phyloP scores from a whole-genome alignment of 2,329 filamentous ascomycete species.

The Lecanoromycetidae sp. region DNA sequence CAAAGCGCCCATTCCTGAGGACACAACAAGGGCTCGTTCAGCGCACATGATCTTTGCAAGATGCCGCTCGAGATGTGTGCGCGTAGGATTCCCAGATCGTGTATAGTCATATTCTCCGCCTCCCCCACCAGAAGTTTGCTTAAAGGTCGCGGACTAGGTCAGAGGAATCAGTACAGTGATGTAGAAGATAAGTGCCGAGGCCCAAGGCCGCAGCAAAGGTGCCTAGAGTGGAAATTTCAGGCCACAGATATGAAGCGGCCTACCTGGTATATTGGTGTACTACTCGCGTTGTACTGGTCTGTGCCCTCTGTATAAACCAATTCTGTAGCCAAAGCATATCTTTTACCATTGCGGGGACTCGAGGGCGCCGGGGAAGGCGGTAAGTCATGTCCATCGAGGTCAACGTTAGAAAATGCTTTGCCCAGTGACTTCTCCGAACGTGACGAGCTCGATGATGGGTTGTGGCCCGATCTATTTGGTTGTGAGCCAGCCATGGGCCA shows the following conservation, averaged over 20 bases:
- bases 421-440: constrained; percentile 24
- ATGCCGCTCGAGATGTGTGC: constrained; percentile 90
- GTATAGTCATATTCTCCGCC: constrained; percentile 97
- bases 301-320: constrained; percentile 90
- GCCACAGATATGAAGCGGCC: constrained; percentile 8
- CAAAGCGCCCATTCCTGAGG: constrained; percentile 92
- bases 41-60: constrained; percentile 99
- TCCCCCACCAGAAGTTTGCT: constrained; percentile 68
- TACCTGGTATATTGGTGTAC: constrained; percentile 89
- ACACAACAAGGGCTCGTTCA: constrained; percentile 77
- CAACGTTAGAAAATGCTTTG: constrained; percentile 50
- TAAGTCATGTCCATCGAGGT: constrained; percentile 71
- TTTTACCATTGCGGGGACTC: constrained; percentile 70
- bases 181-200: background rate
- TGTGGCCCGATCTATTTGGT: background rate
- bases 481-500: constrained; percentile 2
- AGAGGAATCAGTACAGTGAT: background rate
- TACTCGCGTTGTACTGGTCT: constrained; percentile 95
- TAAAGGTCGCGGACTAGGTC: constrained; percentile 81
- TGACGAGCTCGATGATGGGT: background rate
- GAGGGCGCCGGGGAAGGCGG: constrained; percentile 89
- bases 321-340: constrained; percentile 91
- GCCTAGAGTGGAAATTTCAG: too few species aligned
- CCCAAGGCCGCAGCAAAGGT: too few species aligned
- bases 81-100: constrained; percentile 89